phyloP scores from a whole-genome alignment of 1,139 yeast species.

The Suhomyces kunorum region DNA sequence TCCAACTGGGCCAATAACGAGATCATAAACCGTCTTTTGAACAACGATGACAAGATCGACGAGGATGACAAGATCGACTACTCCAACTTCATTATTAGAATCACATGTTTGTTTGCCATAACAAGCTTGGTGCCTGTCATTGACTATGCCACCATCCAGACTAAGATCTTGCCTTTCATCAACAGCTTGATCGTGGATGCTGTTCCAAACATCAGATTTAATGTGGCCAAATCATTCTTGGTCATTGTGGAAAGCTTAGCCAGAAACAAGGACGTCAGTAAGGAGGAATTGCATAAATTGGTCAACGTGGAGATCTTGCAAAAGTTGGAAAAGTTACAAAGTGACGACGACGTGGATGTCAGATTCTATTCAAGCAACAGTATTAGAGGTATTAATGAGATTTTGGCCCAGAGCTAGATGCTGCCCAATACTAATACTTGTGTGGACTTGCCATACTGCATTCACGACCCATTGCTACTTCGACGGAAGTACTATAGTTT shows the following conservation, averaged over 20 bases:
- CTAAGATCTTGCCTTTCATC: constrained; percentile 77
- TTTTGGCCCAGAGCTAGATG: constrained; percentile 15
- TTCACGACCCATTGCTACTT: constrained; percentile 5
- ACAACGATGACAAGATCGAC: constrained; percentile 26
- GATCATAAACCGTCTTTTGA: constrained; percentile 73
- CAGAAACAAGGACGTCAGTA: constrained; percentile 22
- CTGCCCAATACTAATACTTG: constrained; percentile 2
- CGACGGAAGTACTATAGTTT: constrained; percentile 3
- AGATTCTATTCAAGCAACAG: constrained; percentile 78
- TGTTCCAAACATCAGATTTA: constrained; percentile 93
- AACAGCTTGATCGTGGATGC: constrained; percentile 70
- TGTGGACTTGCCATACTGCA: constrained; percentile 6
- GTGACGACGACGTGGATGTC: constrained; percentile 87
- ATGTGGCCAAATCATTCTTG: constrained; percentile 83
- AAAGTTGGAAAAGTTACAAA: constrained; percentile 60
- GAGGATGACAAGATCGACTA: constrained; percentile 50
- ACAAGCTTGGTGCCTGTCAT: constrained; percentile 75
- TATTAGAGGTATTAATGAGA: constrained; percentile 38
- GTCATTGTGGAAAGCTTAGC: constrained; percentile 56
- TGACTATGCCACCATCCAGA: constrained; percentile 56
- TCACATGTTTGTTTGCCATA: constrained; percentile 87
- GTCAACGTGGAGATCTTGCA: constrained; percentile 62
- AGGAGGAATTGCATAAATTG: constrained; percentile 36
- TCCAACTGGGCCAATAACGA: constrained; percentile 90
- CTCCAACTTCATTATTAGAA: constrained; percentile 81